Evolutionary conservation across 2,329 filamentous ascomycete genomes (phyloP).

Genomic region (Immersiporthe knoxdaviesiana): DNA sequence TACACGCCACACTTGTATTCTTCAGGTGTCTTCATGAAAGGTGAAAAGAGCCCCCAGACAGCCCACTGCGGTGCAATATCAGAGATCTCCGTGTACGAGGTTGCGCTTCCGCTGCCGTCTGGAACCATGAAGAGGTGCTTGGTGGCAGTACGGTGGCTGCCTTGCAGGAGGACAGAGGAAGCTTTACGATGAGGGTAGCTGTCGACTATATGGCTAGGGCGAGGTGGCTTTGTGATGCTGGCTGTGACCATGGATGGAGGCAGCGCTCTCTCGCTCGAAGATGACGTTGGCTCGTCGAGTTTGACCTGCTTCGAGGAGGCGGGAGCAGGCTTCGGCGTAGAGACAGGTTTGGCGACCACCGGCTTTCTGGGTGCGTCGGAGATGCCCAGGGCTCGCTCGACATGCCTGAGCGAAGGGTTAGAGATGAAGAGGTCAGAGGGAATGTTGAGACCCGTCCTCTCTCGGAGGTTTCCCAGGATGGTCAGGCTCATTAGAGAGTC

Average conservation of each 20-base stretch:
- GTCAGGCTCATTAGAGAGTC: constrained; percentile 62
- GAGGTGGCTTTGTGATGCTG: constrained; percentile 49
- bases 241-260: constrained; percentile 39
- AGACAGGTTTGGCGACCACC: constrained; percentile 30
- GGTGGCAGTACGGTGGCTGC: constrained; percentile 51
- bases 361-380: constrained; percentile 45
- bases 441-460: constrained; percentile 56
- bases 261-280: constrained; percentile 32
- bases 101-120: constrained; percentile 62
- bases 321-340: constrained; percentile 32
- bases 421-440: constrained; percentile 64
- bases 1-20: constrained; percentile 68
- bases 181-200: constrained; percentile 55
- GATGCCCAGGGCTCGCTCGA: constrained; percentile 65
- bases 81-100: constrained; percentile 67
- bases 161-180: constrained; percentile 52
- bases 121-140: constrained; percentile 58
- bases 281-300: constrained; percentile 23
- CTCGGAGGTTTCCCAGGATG: constrained; percentile 58
- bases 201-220: constrained; percentile 44
- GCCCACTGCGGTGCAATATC: constrained; percentile 51
- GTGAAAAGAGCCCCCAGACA: constrained; percentile 67
- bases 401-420: constrained; percentile 66
- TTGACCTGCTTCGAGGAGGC: constrained; percentile 39
- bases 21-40: constrained; percentile 71